These are phyloP conservation scores for Scortechinia acanthostroma DNA, from an alignment of 2,329 filamentous ascomycete genomes.

Conservation along the genomic window DNA sequence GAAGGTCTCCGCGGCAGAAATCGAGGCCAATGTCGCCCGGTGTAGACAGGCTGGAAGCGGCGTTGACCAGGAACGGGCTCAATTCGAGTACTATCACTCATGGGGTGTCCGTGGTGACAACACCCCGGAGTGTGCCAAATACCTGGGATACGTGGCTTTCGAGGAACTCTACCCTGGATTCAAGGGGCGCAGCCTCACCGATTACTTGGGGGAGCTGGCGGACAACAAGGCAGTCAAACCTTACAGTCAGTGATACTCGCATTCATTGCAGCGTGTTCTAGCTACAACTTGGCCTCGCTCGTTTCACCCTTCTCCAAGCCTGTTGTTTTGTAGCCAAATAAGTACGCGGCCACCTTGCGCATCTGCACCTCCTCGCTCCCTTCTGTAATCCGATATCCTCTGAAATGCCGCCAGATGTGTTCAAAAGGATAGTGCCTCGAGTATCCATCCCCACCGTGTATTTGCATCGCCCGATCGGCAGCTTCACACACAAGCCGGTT, in stretches of 20 bases:
- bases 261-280: no score
- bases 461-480: slow-evolving; percentile 55
- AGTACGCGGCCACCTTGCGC: slow-evolving; percentile 52
- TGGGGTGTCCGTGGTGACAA: slow-evolving; percentile 7
- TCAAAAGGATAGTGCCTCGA: slow-evolving; percentile 51
- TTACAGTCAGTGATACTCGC: no score
- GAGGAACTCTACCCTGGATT: slow-evolving; percentile 7
- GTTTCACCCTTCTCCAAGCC: slow-evolving; percentile 5
- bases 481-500: slow-evolving; percentile 52
- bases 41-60: neutral
- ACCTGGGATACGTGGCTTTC: slow-evolving; percentile 5
- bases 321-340: slow-evolving; percentile 19
- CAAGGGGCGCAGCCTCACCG: slow-evolving; percentile 2
- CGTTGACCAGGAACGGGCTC: neutral
- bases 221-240: no score
- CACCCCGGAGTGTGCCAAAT: slow-evolving; percentile 5
- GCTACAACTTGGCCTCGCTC: no score
- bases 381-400: slow-evolving; percentile 56
- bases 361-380: slow-evolving; percentile 62
- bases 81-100: slow-evolving; percentile 5
- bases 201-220: neutral
- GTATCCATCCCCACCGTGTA: slow-evolving; percentile 52
- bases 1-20: neutral
- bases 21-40: neutral
- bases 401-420: slow-evolving; percentile 59